Evolutionary conservation across 352 stramenopile genomes (phyloP).

Genomic region (Phytophthora tentaculata): DNA sequence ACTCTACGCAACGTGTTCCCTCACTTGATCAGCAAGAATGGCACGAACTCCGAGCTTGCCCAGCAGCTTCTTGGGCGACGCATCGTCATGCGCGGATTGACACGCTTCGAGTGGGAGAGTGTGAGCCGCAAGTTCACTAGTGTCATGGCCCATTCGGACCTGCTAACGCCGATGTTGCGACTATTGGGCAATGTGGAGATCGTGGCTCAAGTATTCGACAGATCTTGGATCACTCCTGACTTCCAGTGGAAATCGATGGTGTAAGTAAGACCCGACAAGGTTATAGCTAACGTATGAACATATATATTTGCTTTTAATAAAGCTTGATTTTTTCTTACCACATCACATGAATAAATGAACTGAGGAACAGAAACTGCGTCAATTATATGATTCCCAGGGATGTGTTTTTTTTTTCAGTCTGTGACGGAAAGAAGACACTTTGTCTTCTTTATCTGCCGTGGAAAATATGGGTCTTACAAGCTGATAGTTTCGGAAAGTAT

Average conservation of each 20-base stretch:
- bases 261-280: no score
- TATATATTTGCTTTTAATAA: no score
- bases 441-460: constrained; percentile 12
- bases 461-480: constrained; percentile 27
- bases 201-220: constrained; percentile 22
- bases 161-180: constrained; percentile 21
- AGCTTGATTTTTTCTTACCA: no score
- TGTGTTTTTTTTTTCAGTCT: constrained; percentile 8
- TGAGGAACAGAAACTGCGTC: no score
- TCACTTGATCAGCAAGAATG: constrained; percentile 11
- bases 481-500: constrained; percentile 15
- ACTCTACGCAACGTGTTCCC: constrained; percentile 30
- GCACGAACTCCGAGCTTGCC: neutral
- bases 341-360: no score
- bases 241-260: constrained; percentile 20
- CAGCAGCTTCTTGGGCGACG: constrained; percentile 18
- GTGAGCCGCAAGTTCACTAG: neutral
- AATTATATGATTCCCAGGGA: constrained; percentile 5
- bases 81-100: constrained; percentile 24
- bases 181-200: constrained; percentile 25
- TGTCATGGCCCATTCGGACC: constrained; percentile 21
- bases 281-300: no score
- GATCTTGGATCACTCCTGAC: constrained; percentile 21
- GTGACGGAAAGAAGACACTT: constrained; percentile 15
- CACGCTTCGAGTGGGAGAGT: constrained; percentile 26